Evolutionary conservation across 1,284 basidiomycete genomes (phyloP).

Genomic region (Pyrrhoderma lamaoense): DNA sequence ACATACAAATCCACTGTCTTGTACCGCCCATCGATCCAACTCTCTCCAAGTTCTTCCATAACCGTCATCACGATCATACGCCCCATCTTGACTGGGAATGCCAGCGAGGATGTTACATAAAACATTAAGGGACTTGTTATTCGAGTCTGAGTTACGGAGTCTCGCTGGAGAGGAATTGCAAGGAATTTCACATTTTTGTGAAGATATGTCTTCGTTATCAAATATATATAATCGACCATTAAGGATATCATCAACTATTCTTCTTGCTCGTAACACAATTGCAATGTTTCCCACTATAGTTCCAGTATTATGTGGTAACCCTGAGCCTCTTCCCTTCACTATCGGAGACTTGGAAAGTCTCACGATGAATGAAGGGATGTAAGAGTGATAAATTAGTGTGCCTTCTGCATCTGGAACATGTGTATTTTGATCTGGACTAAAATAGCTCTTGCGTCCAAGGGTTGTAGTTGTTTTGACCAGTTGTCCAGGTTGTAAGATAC

Average conservation of each 20-base stretch:
- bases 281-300: slow-evolving; percentile 12
- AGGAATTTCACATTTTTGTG: background rate
- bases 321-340: slow-evolving; percentile 7
- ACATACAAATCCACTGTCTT: slow-evolving; percentile 4
- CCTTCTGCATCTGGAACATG: slow-evolving; percentile 6
- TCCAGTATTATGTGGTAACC: slow-evolving; percentile 1
- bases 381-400: no score
- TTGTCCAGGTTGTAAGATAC: background rate
- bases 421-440: slow-evolving; percentile 9
- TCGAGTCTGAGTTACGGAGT: no score
- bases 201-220: background rate
- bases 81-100: no score
- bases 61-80: background rate
- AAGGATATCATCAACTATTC: background rate
- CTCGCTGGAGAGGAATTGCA: no score
- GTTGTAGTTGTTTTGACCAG: background rate
- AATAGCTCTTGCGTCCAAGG: background rate
- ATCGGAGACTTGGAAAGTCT: no score
- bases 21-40: background rate
- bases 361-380: no score
- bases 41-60: background rate
- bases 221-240: background rate
- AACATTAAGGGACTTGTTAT: no score
- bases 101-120: no score
- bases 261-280: slow-evolving; percentile 4